A percentile compares a stretch with the other conserved stretches of the same genome.
phyloP scores from a whole-genome alignment of 2,329 filamentous ascomycete species.

The Colletotrichum paranaense region DNA sequence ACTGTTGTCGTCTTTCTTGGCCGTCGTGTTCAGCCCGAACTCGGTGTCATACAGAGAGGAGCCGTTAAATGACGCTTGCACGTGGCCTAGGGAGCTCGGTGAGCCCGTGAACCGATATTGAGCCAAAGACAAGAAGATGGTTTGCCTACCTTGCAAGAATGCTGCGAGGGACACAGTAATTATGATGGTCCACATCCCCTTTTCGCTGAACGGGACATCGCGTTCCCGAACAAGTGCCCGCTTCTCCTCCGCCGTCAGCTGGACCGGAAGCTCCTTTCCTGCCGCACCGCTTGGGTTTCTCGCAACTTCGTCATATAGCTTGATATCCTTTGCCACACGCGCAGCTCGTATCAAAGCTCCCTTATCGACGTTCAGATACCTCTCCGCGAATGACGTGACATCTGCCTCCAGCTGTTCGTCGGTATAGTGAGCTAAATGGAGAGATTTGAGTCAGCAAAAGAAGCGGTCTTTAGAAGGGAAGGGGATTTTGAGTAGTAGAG shows the following conservation, averaged over 20 bases:
- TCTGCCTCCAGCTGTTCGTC: conserved; percentile 51
- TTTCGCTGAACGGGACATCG: conserved; percentile 52
- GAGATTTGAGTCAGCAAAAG: background rate
- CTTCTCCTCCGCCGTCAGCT: conserved; percentile 48
- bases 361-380: conserved; percentile 44
- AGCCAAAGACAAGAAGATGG: background rate
- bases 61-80: conserved; percentile 57
- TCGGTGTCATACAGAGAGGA: conserved; percentile 45
- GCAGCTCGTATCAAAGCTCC: conserved; percentile 50
- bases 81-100: conserved; percentile 42
- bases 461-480: background rate
- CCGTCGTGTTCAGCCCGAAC: background rate
- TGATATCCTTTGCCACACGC: conserved; percentile 53
- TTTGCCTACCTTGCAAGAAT: conserved; percentile 49
- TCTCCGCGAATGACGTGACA: conserved; percentile 45
- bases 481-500: background rate
- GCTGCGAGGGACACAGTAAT: conserved; percentile 56
- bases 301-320: conserved; percentile 51
- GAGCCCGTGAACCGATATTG: background rate
- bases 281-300: conserved; percentile 39
- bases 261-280: conserved; percentile 43
- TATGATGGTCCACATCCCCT: conserved; percentile 52
- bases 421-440: conserved; percentile 47
- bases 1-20: conserved; percentile 15
- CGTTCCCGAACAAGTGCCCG: conserved; percentile 49